Percentiles rank a stretch among this genome's conserved stretches.
These are phyloP conservation scores for Gaeumannomyces tritici DNA, from an alignment of 2,329 filamentous ascomycete species.

Conservation along the genomic window DNA sequence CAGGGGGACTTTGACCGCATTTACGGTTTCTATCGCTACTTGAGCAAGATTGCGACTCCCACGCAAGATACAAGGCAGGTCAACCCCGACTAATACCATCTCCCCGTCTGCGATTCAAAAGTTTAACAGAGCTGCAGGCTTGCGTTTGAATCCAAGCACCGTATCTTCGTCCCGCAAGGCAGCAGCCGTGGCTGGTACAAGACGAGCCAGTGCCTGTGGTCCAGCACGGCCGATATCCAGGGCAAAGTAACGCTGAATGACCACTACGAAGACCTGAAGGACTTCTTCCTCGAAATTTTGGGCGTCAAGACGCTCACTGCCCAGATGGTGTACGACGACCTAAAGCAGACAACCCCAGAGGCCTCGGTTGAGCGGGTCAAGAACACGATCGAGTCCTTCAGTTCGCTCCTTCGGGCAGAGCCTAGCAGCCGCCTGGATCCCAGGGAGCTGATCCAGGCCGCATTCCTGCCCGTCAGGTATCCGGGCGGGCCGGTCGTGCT, in stretches of 20 bases:
- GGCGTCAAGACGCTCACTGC: slow-evolving; percentile 19
- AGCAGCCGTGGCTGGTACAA: neutral
- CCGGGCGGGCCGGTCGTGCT: slow-evolving; percentile 8
- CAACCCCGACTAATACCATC: neutral
- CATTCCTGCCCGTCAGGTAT: slow-evolving; percentile 16
- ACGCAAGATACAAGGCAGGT: neutral
- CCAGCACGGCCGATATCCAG: slow-evolving; percentile 4
- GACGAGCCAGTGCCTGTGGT: slow-evolving; percentile 6
- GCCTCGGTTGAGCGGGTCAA: slow-evolving; percentile 15
- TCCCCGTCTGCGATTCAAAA: no score
- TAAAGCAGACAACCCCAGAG: slow-evolving; percentile 12
- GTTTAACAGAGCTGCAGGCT: neutral
- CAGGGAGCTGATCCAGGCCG: no score
- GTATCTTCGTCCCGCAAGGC: neutral
- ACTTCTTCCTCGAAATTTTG: slow-evolving; percentile 13
- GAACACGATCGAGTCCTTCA: slow-evolving; percentile 20
- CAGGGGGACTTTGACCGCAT: neutral
- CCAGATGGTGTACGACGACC: slow-evolving; percentile 19
- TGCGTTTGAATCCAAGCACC: neutral
- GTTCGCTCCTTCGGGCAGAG: slow-evolving; percentile 16
- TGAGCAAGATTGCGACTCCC: neutral
- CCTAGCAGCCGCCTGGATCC: neutral
- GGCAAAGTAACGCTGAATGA: slow-evolving; percentile 7
- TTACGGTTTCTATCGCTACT: neutral
- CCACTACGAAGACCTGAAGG: slow-evolving; percentile 5